Percentiles rank a stretch among this genome's conserved stretches.
Evolutionary conservation across 345 rosid genomes (phyloP).

Genomic region (Boechera divaricarpa): DNA sequence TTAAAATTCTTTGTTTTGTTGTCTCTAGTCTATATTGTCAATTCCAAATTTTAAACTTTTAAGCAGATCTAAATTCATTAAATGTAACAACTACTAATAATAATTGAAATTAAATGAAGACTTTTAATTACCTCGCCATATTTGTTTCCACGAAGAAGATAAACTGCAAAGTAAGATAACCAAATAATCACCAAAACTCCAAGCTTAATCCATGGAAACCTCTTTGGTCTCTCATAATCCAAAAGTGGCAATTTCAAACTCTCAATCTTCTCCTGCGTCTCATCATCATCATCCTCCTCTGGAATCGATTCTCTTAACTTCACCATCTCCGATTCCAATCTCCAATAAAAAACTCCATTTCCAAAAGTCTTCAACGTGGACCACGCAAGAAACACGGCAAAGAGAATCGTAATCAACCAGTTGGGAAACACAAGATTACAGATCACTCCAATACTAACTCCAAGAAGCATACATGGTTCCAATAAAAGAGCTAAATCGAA

Average conservation of each 20-base stretch:
- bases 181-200: conserved; percentile 70
- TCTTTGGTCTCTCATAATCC: conserved; percentile 29
- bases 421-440: conserved; percentile 78
- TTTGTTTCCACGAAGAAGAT: conserved; percentile 74
- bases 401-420: conserved; percentile 74
- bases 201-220: conserved; percentile 76
- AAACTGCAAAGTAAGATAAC: conserved; percentile 67
- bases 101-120: not conserved
- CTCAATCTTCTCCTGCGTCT: conserved; percentile 12
- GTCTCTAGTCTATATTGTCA: conserved; percentile 15
- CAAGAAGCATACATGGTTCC: conserved; percentile 84
- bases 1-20: not conserved
- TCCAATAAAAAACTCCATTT: conserved; percentile 69
- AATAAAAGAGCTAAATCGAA: conserved; percentile 71
- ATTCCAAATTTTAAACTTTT: conserved; percentile 10
- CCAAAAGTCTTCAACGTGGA: conserved; percentile 74
- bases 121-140: conserved; percentile 58
- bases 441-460: conserved; percentile 84
- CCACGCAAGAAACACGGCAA: conserved; percentile 80
- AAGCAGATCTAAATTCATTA: not conserved
- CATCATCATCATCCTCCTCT: conserved; percentile 25
- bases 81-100: not conserved
- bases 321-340: conserved; percentile 58
- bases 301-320: conserved; percentile 29
- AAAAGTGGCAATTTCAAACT: conserved; percentile 52